Evolutionary conservation across 768 basidiomycete species (phyloP).

Genomic region (Russula sp.): DNA sequence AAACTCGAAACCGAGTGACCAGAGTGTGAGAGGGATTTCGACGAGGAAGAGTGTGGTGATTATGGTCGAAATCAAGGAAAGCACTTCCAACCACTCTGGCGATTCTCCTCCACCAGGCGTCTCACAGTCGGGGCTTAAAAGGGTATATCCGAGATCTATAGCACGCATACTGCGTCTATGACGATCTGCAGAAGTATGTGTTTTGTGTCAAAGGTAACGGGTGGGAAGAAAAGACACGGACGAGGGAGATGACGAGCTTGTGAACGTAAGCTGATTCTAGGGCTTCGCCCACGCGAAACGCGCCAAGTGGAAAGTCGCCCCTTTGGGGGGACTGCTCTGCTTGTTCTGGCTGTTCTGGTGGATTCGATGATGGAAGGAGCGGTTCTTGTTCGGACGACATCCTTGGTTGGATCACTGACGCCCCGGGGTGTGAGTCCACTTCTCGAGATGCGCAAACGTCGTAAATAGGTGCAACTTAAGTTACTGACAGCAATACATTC

Average conservation of each 20-base stretch:
- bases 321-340: not conserved
- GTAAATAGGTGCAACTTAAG: no score
- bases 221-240: conserved; percentile 8
- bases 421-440: no score
- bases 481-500: no score
- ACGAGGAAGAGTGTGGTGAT: conserved; percentile 73
- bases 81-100: conserved; percentile 58
- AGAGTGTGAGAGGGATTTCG: conserved; percentile 71
- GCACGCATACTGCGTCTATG: conserved; percentile 67
- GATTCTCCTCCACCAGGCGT: conserved; percentile 35
- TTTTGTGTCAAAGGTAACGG: not conserved
- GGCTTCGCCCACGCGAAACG: conserved; percentile 15
- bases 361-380: conserved; percentile 29
- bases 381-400: conserved; percentile 35
- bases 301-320: conserved; percentile 8
- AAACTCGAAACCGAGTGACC: conserved; percentile 59
- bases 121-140: conserved; percentile 55
- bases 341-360: conserved; percentile 1
- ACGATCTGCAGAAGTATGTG: conserved; percentile 44
- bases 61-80: conserved; percentile 57
- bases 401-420: no score
- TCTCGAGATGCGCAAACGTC: no score
- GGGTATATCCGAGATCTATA: conserved; percentile 67
- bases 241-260: conserved; percentile 30
- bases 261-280: conserved; percentile 21